Conservation (phyloP, 495 filamentous ascomycete species). For the Neurospora sp. region DNA sequence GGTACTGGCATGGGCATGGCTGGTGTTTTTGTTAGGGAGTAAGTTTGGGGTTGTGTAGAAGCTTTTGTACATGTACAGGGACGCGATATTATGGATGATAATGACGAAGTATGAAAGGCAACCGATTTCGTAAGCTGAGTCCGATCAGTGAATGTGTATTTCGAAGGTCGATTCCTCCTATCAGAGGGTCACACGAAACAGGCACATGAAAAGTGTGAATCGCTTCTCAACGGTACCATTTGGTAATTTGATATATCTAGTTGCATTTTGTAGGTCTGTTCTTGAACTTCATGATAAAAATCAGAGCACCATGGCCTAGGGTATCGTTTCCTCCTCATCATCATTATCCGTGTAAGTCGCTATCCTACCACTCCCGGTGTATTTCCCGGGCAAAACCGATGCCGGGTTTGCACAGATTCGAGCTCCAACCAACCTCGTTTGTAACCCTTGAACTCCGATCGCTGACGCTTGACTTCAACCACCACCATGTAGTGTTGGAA, state of each 20-base stretch:
- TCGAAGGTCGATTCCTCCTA: neutral
- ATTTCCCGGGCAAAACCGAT: too few relatives aligned
- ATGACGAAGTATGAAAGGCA: neutral
- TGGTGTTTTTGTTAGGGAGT: conserved; percentile 75
- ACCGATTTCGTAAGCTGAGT: neutral
- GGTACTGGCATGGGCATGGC: conserved; percentile 93
- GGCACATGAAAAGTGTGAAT: neutral
- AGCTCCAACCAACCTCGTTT: neutral
- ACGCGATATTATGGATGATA: neutral
- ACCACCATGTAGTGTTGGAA: neutral
- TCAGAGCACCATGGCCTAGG: too few relatives aligned
- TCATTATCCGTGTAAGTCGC: neutral
- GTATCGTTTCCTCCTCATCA: too few relatives aligned
- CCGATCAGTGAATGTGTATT: neutral
- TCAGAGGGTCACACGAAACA: neutral
- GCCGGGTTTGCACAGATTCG: too few relatives aligned
- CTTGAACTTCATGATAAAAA: too few relatives aligned
- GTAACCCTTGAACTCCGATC: neutral
- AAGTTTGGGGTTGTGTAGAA: conserved; percentile 9
- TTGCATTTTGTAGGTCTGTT: neutral
- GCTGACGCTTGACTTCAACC: neutral
- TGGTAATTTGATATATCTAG: neutral
- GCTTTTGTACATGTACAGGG: neutral
- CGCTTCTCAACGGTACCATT: neutral
- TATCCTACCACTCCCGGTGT: too few relatives aligned